A percentile compares a stretch with the other conserved stretches of the same genome.
phyloP scores from a whole-genome alignment of 345 rosid genomes.

The Pistacia integerrima region DNA sequence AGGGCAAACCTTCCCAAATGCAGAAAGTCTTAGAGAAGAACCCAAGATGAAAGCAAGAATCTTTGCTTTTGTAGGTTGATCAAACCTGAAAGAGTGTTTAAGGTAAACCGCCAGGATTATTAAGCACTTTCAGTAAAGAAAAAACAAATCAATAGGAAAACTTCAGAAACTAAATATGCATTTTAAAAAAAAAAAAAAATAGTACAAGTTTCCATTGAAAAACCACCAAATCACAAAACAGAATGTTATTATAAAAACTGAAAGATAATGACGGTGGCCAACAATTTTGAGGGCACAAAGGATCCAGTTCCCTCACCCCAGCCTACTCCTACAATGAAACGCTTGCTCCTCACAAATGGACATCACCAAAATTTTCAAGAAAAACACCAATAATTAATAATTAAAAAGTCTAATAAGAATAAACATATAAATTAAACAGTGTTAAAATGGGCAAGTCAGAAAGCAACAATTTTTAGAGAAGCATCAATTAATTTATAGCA shows the following conservation, averaged over 20 bases:
- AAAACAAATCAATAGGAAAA: not conserved
- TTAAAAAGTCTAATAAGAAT: not conserved
- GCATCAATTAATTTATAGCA: not conserved
- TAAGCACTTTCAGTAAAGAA: not conserved
- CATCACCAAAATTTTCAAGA: not conserved
- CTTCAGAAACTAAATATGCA: not conserved
- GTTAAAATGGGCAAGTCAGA: not conserved
- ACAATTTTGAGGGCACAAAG: not conserved
- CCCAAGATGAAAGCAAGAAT: conserved; percentile 61
- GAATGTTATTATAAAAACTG: not conserved
- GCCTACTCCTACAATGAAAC: not conserved
- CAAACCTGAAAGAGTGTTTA: conserved; percentile 54
- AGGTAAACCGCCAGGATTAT: not conserved
- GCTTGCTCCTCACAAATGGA: not conserved
- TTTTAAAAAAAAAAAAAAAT: not conserved
- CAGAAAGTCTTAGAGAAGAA: conserved; percentile 56
- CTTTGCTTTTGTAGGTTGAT: conserved; percentile 62
- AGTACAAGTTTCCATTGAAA: not conserved
- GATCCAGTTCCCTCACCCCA: too few species aligned
- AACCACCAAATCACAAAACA: not conserved
- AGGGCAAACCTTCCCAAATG: conserved; percentile 69
- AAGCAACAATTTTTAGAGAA: not conserved
- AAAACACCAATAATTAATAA: conserved; percentile 1
- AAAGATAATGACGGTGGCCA: not conserved
- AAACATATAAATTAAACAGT: not conserved